phyloP scores from a whole-genome alignment of 257 asterid species.

The Cordia subcordata region DNA sequence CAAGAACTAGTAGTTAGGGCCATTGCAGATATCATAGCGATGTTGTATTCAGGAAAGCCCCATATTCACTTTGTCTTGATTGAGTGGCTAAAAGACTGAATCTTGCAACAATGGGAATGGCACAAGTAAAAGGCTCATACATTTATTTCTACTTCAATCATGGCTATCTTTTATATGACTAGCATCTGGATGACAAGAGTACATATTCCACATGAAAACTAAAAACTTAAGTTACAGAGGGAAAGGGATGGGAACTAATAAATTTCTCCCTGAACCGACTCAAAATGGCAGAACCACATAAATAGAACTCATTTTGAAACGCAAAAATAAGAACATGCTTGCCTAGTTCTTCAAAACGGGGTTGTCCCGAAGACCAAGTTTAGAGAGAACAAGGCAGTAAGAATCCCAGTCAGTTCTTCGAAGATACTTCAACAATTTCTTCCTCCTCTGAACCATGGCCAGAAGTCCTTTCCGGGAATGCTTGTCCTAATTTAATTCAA shows the following conservation, averaged over 20 bases:
- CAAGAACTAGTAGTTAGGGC: too few species aligned
- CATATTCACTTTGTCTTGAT: too few species aligned
- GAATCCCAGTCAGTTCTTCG: constrained; percentile 85
- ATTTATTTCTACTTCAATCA: too few species aligned
- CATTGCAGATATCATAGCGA: too few species aligned
- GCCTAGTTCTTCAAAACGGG: constrained; percentile 47
- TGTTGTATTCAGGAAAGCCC: too few species aligned
- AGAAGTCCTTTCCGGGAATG: constrained; percentile 77
- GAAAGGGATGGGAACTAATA: not conserved
- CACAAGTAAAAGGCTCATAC: too few species aligned
- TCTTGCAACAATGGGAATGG: too few species aligned
- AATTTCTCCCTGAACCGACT: not conserved
- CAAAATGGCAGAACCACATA: not conserved
- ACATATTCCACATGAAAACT: not conserved
- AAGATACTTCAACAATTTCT: constrained; percentile 64
- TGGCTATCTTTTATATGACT: not conserved
- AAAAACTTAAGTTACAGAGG: not conserved
- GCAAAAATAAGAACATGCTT: not conserved
- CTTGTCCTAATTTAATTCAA: constrained; percentile 51
- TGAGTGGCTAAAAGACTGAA: too few species aligned
- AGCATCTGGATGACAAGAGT: not conserved
- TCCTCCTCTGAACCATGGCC: constrained; percentile 76
- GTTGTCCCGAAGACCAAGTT: constrained; percentile 78
- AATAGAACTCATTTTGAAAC: too few species aligned
- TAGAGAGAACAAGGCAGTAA: constrained; percentile 59